Evolutionary conservation across 2,329 filamentous ascomycete species (phyloP), one percentile per base, ranked within the genome.

Genomic region (Verticillium isaacii): DNA sequence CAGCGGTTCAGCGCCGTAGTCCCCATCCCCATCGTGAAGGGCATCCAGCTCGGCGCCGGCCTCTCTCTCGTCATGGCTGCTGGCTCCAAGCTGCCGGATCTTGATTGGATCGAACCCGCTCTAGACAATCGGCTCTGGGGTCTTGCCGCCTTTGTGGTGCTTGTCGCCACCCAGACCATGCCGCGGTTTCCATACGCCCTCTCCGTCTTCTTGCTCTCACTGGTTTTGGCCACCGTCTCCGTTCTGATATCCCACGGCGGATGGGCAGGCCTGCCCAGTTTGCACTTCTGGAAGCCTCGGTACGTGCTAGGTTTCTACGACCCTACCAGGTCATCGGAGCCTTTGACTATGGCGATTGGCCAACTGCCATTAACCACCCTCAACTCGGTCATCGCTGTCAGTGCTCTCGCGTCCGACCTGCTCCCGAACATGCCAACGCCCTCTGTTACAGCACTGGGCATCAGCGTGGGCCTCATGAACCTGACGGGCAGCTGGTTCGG

Each of bases 11-110:
- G 90, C 9, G 77, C 80, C n/a, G 80, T 88, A 15, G 89, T 96
- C 9, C 94, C 94, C 0, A 85, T 93, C 15, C 91, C 93, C 0
- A 90, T 98, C 0, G 89, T 98, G 60, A 97, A 96, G 72, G 94
- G 94, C 34, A 97, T 98, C 66, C 95, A 98, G 75, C 86, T 97
- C 57, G 94, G 94, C 41, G 94, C 94, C 5, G 94, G 94, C 1
- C 80, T 98, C 57, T 92, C 90, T 17, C 83, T 98, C 17, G 85
- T 93, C 60, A 83, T 96, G 62, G 90, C 91, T 14, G 91, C 92
- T 8, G 92, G 91, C 3, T 80, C 82, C 0, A 84, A 80, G 56
- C 82, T 96, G 62, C 80, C 95, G 14, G 79, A 82, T 19, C 80
- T 97, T 4, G 78, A 81, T 14, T 96, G 92, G 92, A 76, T 81